Base-by-base conservation (phyloP, 1,284 basidiomycete species). In the Limonomyces culmigenus region DNA sequence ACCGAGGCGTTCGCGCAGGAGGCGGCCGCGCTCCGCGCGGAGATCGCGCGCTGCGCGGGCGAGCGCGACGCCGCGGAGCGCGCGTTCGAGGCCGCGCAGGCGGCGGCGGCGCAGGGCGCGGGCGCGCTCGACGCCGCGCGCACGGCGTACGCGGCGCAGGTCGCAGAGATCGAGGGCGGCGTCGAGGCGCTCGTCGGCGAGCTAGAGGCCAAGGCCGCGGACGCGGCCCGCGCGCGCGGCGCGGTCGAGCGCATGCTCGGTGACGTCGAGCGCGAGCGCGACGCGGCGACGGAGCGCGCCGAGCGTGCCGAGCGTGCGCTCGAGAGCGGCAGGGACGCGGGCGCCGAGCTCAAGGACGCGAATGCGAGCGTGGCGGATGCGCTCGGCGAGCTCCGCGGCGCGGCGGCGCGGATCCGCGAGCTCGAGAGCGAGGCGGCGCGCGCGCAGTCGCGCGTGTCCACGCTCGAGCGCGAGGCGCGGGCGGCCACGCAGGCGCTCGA, bases 141-240 rank as follows among this genome's bases (percentile, higher is more conserved):
- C 10, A 71, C 73, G 23, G 54, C 67, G 30, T 84, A 73, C 72
- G 68, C 65, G 43, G 66, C 65, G 36, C 60, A 74, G 35, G 78
- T 83, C 71, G 45, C 45, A 5, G 77, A 81, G 40, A 71, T 80
- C 12, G 72, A 81, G 50, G 57, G 57, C 35, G 75, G 74, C 5
- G 76, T 81, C 16, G 65, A 67, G 29, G 64, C 53, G 3, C 75
- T 84, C 39, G 60, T 84, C 18, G 54, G 56, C n/a, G 70, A 72
- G 36, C 52, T 84, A 37, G 78, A 83, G 51, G 47, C 50, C 42
- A 70, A 66, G 41, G 45, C 70, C 3, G 57, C 58, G 33, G 59
- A 57, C 21, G 67, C 73, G 0, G 70, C 77, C 42, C 56, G 57
- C 40, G 57, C 52, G 15, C 51, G 55, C 3, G 55, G 54, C 32